These are phyloP conservation scores for Candida corydali DNA, from an alignment of 805 yeast species.

Conservation along the genomic window DNA sequence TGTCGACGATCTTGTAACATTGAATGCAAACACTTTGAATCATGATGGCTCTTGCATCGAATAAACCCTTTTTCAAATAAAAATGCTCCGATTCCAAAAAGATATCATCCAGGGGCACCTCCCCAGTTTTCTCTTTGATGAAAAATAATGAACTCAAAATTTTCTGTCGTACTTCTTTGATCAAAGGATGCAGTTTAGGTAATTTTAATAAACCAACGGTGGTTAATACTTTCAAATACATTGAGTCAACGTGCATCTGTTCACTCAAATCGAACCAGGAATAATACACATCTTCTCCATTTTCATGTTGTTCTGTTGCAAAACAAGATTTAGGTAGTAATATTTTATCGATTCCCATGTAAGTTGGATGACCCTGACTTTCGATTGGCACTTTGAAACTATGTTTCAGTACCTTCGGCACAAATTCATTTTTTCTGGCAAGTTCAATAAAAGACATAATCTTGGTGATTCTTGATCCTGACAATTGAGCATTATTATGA, in stretches of 20 bases:
- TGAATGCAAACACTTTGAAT: slow-evolving; percentile 25
- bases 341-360: slow-evolving; percentile 11
- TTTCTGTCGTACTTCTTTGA: slow-evolving; percentile 18
- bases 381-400: slow-evolving; percentile 21
- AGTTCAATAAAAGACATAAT: slow-evolving; percentile 34
- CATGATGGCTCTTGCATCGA: slow-evolving; percentile 32
- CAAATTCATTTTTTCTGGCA: slow-evolving; percentile 20
- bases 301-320: slow-evolving; percentile 8
- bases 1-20: slow-evolving; percentile 16
- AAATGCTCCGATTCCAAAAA: slow-evolving; percentile 23
- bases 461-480: slow-evolving; percentile 18
- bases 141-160: slow-evolving; percentile 21
- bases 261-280: slow-evolving; percentile 56
- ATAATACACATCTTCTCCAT: slow-evolving; percentile 13
- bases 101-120: slow-evolving; percentile 12
- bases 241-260: slow-evolving; percentile 37
- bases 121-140: slow-evolving; percentile 16
- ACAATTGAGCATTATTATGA: slow-evolving; percentile 14
- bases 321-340: slow-evolving; percentile 22
- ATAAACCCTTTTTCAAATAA: slow-evolving; percentile 20
- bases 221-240: slow-evolving; percentile 31
- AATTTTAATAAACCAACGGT: slow-evolving; percentile 31
- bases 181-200: slow-evolving; percentile 26
- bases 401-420: slow-evolving; percentile 17
- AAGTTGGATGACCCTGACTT: slow-evolving; percentile 29